phyloP scores from a whole-genome alignment of 257 asterid genomes.

The Ophiorrhiza pumila region DNA sequence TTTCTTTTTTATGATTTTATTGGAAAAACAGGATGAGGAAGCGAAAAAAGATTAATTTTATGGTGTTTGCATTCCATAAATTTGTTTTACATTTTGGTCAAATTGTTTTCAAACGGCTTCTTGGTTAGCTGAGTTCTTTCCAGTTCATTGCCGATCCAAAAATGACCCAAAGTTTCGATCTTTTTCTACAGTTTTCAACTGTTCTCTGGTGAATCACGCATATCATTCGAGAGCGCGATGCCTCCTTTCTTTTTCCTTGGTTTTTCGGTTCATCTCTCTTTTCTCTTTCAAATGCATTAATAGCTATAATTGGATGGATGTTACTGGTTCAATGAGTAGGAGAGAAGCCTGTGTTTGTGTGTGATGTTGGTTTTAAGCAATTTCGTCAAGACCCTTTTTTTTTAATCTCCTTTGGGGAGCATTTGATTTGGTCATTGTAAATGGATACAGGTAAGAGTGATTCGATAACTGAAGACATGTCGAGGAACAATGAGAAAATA shows the following conservation, averaged over 20 bases:
- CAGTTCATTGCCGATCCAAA: not conserved
- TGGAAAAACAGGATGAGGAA: not conserved
- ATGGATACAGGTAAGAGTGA: conserved; percentile 47
- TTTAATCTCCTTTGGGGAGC: not conserved
- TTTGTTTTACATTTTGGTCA: not conserved
- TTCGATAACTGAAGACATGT: conserved; percentile 35
- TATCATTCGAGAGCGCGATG: not conserved
- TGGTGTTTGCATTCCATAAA: not conserved
- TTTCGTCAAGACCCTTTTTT: not conserved
- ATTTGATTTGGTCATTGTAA: conserved; percentile 20
- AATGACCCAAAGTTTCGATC: not conserved
- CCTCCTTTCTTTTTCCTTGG: not conserved
- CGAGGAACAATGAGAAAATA: conserved; percentile 43
- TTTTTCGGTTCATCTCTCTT: not conserved
- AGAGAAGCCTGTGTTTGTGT: not conserved
- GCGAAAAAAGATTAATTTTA: not conserved
- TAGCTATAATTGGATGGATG: conserved; percentile 1
- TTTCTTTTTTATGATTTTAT: not conserved
- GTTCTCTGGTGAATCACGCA: not conserved
- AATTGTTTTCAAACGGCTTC: not conserved
- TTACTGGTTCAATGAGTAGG: not conserved
- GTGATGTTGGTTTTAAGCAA: not conserved
- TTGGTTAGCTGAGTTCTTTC: not conserved
- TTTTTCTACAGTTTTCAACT: not conserved
- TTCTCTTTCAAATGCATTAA: not conserved